Evolutionary conservation across 2,329 filamentous ascomycete genomes (phyloP), one percentile per base, ranked within the genome.

Genomic region (Fusarium torreyae): DNA sequence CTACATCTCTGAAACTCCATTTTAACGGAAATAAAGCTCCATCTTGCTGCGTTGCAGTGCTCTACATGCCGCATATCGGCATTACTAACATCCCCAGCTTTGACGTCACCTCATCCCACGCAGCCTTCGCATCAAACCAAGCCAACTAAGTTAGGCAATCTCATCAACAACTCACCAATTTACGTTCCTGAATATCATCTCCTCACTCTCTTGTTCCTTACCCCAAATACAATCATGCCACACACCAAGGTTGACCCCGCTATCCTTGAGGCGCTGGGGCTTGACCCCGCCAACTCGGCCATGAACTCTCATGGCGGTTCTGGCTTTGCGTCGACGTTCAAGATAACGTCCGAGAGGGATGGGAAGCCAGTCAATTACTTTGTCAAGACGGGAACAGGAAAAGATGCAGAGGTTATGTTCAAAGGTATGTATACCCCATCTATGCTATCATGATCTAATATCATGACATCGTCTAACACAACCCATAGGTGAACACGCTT

Each of bases 401-500:
- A 81, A 4, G 85, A 87, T 18, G 86, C 91, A 0, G 85, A 87
- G 46, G 69, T 85, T 36, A 94, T 94, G 92, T 94, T 94, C 75
- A 81, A 83, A 79, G 91, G 89, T 89, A 59, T 67, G 75, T 57
- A 46, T 17, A 36, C 24, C 28, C 77, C 33, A 39, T 20, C 7
- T 9, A 26, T 11, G 5, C 28, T 54, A 31, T 13, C 17, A 36
- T 43, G 4, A 28, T 36, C 28, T 40, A 4, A 58, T 40, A 48
- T 51, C 43, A 60, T 71, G 26, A 46, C 18, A 36, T 38, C 20
- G 26, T 50, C 34, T 61, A 46, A 67, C 33, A 36, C 15, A 17
- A 14, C 26, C 26, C n/a, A 7, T 74, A 88, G 93, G 94, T 63
- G 95, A 98, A 80, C 91, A 94, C 76, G 87, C 88, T 50, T 97